Percentiles rank a stretch among this genome's conserved stretches.
These are phyloP conservation scores for Calocybe gangraenosa DNA, from an alignment of 768 basidiomycete genomes.

Conservation along the genomic window DNA sequence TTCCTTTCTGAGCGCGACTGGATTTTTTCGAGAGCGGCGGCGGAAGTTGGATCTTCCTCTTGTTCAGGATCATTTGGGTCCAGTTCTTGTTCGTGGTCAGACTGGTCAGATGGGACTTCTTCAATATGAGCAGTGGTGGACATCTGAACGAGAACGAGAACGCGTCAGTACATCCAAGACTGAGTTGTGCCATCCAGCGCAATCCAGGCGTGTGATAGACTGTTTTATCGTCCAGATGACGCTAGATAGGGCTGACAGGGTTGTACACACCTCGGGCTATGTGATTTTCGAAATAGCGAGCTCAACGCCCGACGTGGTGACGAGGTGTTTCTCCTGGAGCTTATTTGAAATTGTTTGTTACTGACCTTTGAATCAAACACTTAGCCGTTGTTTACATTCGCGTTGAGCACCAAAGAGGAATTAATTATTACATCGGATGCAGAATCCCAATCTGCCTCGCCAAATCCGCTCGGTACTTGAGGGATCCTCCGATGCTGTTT, in stretches of 20 bases:
- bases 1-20: conserved; percentile 94
- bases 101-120: conserved; percentile 79
- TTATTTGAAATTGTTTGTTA: conserved; percentile 27
- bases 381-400: not conserved
- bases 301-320: conserved; percentile 34
- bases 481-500: conserved; percentile 43
- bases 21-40: conserved; percentile 86
- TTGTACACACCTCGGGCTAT: conserved; percentile 27
- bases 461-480: conserved; percentile 59
- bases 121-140: conserved; percentile 83
- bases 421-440: conserved; percentile 20
- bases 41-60: conserved; percentile 82
- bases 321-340: conserved; percentile 26
- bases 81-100: conserved; percentile 57
- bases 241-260: not conserved
- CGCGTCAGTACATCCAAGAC: conserved; percentile 29
- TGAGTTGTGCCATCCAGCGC: conserved; percentile 30
- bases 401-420: not conserved
- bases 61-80: conserved; percentile 54
- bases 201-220: conserved; percentile 5
- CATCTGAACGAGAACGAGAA: conserved; percentile 61
- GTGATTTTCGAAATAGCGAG: conserved; percentile 24
- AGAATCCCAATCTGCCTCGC: conserved; percentile 37
- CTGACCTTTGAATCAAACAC: conserved; percentile 15
- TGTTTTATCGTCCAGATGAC: not conserved